Percentiles rank a stretch among this genome's conserved stretches.
These are phyloP conservation scores for Pinus tabuliformis DNA, from an alignment of 75 land plant species.

Conservation along the genomic window DNA sequence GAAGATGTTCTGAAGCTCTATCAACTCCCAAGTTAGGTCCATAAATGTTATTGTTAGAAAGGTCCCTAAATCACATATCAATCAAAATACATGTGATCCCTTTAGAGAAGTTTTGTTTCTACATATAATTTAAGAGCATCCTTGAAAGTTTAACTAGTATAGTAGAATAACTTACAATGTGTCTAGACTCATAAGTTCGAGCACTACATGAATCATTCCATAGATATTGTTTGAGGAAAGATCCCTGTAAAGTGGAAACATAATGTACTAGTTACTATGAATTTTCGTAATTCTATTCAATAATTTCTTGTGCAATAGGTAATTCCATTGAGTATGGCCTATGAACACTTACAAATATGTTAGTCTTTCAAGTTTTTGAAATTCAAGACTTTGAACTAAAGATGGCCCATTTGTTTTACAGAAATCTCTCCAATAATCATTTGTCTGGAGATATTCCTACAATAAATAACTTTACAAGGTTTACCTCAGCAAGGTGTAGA, in stretches of 20 bases:
- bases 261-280: background rate
- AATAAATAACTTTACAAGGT: slow-evolving; percentile 75
- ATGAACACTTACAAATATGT: background rate
- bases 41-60: no score
- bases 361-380: slow-evolving; percentile 10
- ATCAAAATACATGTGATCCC: no score
- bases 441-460: slow-evolving; percentile 75
- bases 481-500: slow-evolving; percentile 65
- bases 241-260: slow-evolving; percentile 39
- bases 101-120: no score
- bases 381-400: slow-evolving; percentile 13
- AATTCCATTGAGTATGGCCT: no score
- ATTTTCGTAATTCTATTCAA: no score
- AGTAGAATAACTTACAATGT: no score
- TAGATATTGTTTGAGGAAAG: slow-evolving; percentile 61
- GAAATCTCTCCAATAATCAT: slow-evolving; percentile 89
- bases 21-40: no score
- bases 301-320: no score
- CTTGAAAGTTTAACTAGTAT: no score
- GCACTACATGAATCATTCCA: slow-evolving; percentile 74
- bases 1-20: no score
- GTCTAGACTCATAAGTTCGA: slow-evolving; percentile 52
- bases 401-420: slow-evolving; percentile 16
- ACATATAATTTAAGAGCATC: no score
- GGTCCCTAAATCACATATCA: no score